Percentiles rank a stretch among this genome's conserved stretches.
Evolutionary conservation across 2,329 filamentous ascomycete genomes (phyloP).

Genomic region (Fusarium oxysporum): DNA sequence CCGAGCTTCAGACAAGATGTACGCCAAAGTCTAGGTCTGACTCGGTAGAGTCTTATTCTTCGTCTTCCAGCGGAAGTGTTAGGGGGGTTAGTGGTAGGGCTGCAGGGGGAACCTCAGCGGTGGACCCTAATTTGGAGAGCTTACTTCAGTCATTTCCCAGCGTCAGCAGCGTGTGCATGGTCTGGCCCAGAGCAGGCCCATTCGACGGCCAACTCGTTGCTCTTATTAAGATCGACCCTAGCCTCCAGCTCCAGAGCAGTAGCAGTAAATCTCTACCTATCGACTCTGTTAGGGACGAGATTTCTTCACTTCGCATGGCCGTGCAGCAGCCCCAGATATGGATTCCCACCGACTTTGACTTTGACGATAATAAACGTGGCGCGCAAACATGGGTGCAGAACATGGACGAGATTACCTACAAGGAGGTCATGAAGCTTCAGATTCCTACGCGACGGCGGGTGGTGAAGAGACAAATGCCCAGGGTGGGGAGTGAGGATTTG

Average conservation of each 20-base stretch:
- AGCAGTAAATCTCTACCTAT: constrained; percentile 48
- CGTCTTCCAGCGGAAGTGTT: background rate
- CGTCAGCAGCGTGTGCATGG: constrained; percentile 56
- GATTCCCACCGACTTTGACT: constrained; percentile 57
- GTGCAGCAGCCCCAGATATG: constrained; percentile 60
- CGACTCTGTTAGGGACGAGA: constrained; percentile 55
- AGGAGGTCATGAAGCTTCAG: constrained; percentile 59
- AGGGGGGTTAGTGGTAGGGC: constrained; percentile 16
- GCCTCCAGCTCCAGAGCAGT: constrained; percentile 22
- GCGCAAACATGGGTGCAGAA: constrained; percentile 67
- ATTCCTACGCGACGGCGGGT: constrained; percentile 51
- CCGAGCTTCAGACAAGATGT: constrained; percentile 58
- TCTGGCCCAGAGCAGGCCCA: constrained; percentile 61
- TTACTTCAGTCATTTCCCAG: constrained; percentile 55
- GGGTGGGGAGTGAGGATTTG: constrained; percentile 43
- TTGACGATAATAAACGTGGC: constrained; percentile 55
- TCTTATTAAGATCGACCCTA: constrained; percentile 54
- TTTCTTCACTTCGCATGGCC: constrained; percentile 56
- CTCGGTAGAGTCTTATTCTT: constrained; percentile 22
- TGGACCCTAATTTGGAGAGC: constrained; percentile 48
- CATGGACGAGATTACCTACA: constrained; percentile 59
- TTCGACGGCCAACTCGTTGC: constrained; percentile 63
- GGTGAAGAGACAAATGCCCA: constrained; percentile 22
- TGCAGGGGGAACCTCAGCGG: constrained; percentile 12
- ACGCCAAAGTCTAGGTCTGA: constrained; percentile 14